Evolutionary conservation across 2,329 filamentous ascomycete genomes (phyloP), one percentile per base, ranked within the genome.

Genomic region (Xylariaceae sp.): DNA sequence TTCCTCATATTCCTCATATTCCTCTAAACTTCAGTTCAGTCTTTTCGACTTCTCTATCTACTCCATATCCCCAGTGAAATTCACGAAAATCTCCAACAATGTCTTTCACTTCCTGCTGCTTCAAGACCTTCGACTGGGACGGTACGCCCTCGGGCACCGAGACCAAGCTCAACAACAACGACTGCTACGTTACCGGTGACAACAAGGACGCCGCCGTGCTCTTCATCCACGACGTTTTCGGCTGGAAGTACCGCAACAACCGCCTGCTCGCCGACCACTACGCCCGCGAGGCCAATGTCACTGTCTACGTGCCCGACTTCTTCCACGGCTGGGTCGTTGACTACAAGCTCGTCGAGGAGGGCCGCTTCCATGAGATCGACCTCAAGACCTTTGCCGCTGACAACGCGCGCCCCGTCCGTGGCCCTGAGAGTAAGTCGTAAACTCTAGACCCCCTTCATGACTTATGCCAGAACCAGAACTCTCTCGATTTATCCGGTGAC

Each of bases 181-280:
- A 72, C n/a, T 55, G 63, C 48, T 78, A 77, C 56, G 67, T 76
- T 37, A 63, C 72, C 0, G 67, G 67, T 50, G 55, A 60, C 51
- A 67, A 66, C 53, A 58, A 63, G n/a, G 60, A 64, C 41, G 62
- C 54, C 7, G 73, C 73, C 8, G 62, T 76, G 29, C 53, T 76
- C 4, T 32, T 73, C 41, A 62, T 76, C 47, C 68, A 71, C 56
- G 74, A 74, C 51, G 51, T 75, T 29, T 69, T 74, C 29, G 74
- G 74, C 51, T 79, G 75, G 74, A 73, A 61, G 6, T 76, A 76
- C 51, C 60, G 64, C 42, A 79, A 79, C 60, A 53, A 66, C 11
- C 71, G 76, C 1, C 65, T 79, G 4, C 67, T 80, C 2, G 74
- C 76, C 8, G 76, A 79, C 60, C 71, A 76, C 65, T 76, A 71